Evolutionary conservation across 2,329 filamentous ascomycete species (phyloP), one percentile per base, ranked within the genome.

Genomic region (Aspergillus aculeatus): DNA sequence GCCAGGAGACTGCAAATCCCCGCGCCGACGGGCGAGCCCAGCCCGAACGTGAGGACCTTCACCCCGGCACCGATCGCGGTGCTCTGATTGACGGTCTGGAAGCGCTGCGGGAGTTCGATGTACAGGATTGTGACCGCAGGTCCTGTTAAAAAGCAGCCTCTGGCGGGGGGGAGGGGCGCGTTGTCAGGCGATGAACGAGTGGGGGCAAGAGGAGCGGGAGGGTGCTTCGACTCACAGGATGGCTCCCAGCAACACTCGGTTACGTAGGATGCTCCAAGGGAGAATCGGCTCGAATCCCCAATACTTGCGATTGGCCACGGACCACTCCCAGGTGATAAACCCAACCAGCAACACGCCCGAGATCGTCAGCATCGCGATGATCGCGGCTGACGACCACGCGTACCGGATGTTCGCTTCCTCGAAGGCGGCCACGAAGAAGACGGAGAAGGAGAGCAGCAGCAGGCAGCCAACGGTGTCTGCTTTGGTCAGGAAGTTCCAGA

Each of bases 321-420:
- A 49, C 62, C 62, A 62, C 47, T 64, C 57, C 64, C 63, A 68
- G 0, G 12, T 41, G 4, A 65, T 12, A 32, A 70, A 67, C 6
- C 23, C 23, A 4, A 58, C 47, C 51, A 61, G 63, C 9, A 58
- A 41, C 2, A 83, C 57, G 0, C 72, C 76, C 0, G 84, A 81
- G 2, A 84, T 70, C 2, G 76, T 71, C 16, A 88, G 70, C 14
- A 82, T 77, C 14, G 74, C 67, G 50, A 86, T 71, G 4, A 86
- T 82, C n/a, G 79, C 72, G 0, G 78, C 76, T 50, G 81, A 83
- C 26, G 74, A 72, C 85, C 85, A 87, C 1, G 75, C 65, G 57
- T 80, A 82, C 0, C 77, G 78, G 47, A 81, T 79, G 0, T 83
- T 84, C 2, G 80, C 85, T 65, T 86, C 81, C 62, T 87, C 83